Evolutionary conservation across 2,329 filamentous ascomycete genomes (phyloP), one percentile per base, ranked within the genome.

Genomic region (Talaromyces sp.): DNA sequence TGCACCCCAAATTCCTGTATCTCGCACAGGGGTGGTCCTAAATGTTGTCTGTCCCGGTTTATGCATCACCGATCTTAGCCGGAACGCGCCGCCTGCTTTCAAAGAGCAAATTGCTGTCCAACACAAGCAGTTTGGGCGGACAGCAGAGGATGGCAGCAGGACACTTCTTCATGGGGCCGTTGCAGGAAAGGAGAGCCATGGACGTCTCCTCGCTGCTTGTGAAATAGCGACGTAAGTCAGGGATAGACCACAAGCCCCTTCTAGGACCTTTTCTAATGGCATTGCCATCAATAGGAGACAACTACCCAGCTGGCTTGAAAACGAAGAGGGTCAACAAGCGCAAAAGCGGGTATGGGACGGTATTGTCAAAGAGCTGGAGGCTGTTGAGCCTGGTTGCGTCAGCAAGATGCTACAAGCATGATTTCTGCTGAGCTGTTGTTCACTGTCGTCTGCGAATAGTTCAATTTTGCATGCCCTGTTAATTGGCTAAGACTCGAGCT

Each of bases 41-140:
- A 74, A 74, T 53, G 65, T 68, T 5, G 63, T 76, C n/a, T 68
- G 64, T 34, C 73, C 73, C 3, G 73, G 73, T 2, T 60, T 72
- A 33, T 71, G 69, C 40, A 65, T 61, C 27, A 75, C 71, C 0
- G 66, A 65, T 0, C 65, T 75, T 1, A 60, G 61, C 36, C 66
- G 70, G 1, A 51, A 72, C 59, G 69, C 70, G n/a, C 36, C 62
- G 14, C 68, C 68, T 36, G 66, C 64, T 4, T 64, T 69, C 23
- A 68, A 68, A n/a, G 18, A 71, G 1, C 42, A 67, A 0, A 63
- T 63, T 1, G 65, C 61, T 42, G 62, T 69, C n/a, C 67, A 63
- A 7, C 72, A 70, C 60, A 47, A 34, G 7, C 33, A 66, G 14
- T 53, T 69, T 23, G 67, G 67, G 4, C 64, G 73, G 27, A 72